Evolutionary conservation across 805 yeast species (phyloP).

Genomic region (Teunomyces tritomae): DNA sequence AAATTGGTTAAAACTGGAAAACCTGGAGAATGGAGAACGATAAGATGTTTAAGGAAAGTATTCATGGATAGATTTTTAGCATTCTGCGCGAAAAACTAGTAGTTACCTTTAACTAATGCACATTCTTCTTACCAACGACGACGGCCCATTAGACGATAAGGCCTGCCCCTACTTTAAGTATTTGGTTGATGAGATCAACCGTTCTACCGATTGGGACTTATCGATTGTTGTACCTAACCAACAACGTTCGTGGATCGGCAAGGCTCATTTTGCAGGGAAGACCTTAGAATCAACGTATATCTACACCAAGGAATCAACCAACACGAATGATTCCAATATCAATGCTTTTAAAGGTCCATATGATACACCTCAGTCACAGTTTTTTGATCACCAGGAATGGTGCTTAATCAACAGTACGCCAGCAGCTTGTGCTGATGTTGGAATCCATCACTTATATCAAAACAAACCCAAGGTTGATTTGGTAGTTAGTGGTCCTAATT

Average conservation of each 20-base stretch:
- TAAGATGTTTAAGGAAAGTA: too few relatives aligned
- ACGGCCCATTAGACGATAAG: constrained; percentile 83
- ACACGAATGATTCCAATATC: constrained; percentile 39
- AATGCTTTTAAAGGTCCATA: constrained; percentile 67
- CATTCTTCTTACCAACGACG: constrained; percentile 80
- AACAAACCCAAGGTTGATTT: constrained; percentile 71
- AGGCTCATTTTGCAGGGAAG: constrained; percentile 88
- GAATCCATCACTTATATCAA: constrained; percentile 63
- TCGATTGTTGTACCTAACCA: constrained; percentile 85
- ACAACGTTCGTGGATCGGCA: constrained; percentile 93
- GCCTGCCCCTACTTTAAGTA: constrained; percentile 84
- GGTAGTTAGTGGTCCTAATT: constrained; percentile 93
- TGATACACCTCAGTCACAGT: constrained; percentile 45
- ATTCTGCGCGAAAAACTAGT: not conserved
- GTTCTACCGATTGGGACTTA: constrained; percentile 77
- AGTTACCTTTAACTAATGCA: constrained; percentile 37
- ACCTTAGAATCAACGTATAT: constrained; percentile 59
- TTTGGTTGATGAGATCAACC: constrained; percentile 65
- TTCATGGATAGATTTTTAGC: too few relatives aligned
- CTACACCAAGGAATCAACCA: constrained; percentile 48
- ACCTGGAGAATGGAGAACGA: too few relatives aligned
- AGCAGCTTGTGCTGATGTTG: constrained; percentile 92
- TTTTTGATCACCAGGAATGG: constrained; percentile 67
- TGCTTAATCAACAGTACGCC: constrained; percentile 88
- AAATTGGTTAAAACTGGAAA: too few relatives aligned